phyloP scores from a whole-genome alignment of 2,329 filamentous ascomycete genomes.

The Cucurbitaria berberidis region DNA sequence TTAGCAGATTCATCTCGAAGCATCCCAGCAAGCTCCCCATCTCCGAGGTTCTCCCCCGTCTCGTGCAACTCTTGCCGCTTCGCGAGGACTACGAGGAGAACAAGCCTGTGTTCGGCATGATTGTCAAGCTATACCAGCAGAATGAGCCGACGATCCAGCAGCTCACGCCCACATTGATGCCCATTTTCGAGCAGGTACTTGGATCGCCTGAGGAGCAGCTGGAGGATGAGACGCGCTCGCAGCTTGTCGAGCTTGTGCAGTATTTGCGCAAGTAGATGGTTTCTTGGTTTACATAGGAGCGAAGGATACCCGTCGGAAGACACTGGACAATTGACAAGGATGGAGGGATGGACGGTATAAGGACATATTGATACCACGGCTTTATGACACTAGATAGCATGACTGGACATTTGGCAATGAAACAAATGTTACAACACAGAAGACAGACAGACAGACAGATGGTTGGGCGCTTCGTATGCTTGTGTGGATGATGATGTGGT shows the following conservation, averaged over 20 bases:
- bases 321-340: conserved; percentile 23
- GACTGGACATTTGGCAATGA: conserved; percentile 17
- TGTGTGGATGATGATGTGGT: not conserved
- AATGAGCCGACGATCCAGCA: conserved; percentile 72
- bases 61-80: conserved; percentile 81
- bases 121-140: conserved; percentile 80
- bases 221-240: conserved; percentile 70
- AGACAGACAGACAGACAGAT: not conserved
- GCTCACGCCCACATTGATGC: conserved; percentile 72
- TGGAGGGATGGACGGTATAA: conserved; percentile 13
- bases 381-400: conserved; percentile 29
- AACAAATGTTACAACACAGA: not conserved
- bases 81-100: conserved; percentile 98
- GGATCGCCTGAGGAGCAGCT: conserved; percentile 76
- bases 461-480: not conserved
- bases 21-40: conserved; percentile 85
- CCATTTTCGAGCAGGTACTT: conserved; percentile 75
- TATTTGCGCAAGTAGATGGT: conserved; percentile 51
- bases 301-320: conserved; percentile 37
- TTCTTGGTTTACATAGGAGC: conserved; percentile 23
- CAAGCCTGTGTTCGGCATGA: conserved; percentile 88
- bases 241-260: conserved; percentile 69
- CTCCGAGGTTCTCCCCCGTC: conserved; percentile 77
- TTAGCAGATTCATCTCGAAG: conserved; percentile 89
- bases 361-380: conserved; percentile 26